A percentile compares a stretch with the other conserved stretches of the same genome.
phyloP scores from a whole-genome alignment of 495 filamentous ascomycete genomes.

The Penicillium robsamsonii region DNA sequence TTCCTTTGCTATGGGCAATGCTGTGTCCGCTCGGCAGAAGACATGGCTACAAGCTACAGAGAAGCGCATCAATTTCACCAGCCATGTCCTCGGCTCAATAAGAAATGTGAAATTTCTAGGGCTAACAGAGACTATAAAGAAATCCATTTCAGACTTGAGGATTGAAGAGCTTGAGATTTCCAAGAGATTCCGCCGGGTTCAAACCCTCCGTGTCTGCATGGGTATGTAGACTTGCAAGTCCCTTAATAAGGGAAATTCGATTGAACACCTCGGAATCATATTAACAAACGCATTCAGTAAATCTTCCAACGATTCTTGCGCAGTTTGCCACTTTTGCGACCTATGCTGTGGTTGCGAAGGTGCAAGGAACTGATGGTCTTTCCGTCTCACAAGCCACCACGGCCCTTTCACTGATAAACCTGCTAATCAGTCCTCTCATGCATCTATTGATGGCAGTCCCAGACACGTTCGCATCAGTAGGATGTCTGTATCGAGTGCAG shows the following conservation, averaged over 20 bases:
- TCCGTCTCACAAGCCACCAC: constrained; percentile 19
- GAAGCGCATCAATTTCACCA: constrained; percentile 49
- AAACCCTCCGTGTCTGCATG: constrained; percentile 16
- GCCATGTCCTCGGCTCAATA: constrained; percentile 19
- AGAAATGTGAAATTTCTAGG: constrained; percentile 22
- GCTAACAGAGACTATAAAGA: constrained; percentile 16
- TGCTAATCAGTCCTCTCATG: constrained; percentile 20
- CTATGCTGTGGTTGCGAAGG: constrained; percentile 20
- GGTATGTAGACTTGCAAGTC: constrained; percentile 1
- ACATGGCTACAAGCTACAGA: constrained; percentile 54
- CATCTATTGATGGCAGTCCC: constrained; percentile 19
- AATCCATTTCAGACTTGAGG: constrained; percentile 12
- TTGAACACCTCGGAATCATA: no score
- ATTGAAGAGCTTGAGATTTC: constrained; percentile 17
- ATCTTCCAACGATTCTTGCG: constrained; percentile 14
- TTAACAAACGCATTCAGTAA: constrained; percentile 11
- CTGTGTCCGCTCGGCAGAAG: constrained; percentile 43
- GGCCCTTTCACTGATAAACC: constrained; percentile 18
- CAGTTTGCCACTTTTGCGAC: constrained; percentile 22
- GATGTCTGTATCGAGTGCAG: constrained; percentile 22
- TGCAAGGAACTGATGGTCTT: constrained; percentile 18
- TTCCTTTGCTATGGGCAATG: constrained; percentile 41
- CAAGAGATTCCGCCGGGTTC: constrained; percentile 15
- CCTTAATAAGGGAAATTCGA: no score
- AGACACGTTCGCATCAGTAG: constrained; percentile 23